Evolutionary conservation across 306 rosid species (phyloP).

Genomic region (Datisca glomerata): DNA sequence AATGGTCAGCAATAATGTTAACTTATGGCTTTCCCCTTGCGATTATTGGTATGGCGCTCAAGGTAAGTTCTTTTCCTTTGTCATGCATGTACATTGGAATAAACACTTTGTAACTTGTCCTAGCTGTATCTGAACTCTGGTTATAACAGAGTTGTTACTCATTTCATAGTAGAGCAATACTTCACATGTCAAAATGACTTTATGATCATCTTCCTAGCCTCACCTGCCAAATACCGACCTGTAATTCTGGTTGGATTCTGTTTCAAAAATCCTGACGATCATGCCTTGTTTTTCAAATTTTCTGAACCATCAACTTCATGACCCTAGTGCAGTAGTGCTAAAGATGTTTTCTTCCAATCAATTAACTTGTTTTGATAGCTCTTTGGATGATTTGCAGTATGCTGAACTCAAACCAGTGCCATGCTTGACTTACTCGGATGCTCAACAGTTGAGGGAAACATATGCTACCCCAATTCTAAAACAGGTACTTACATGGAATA

Average conservation of each 20-base stretch:
- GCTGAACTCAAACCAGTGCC: slow-evolving; percentile 98
- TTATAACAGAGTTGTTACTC: no score
- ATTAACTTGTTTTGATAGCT: slow-evolving; percentile 1
- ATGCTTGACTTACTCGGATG: slow-evolving; percentile 75
- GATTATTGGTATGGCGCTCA: slow-evolving; percentile 97
- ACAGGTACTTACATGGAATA: slow-evolving; percentile 45
- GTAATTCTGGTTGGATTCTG: not conserved
- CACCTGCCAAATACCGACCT: no score
- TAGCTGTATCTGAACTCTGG: not conserved
- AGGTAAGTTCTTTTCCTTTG: slow-evolving; percentile 34
- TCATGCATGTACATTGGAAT: not conserved
- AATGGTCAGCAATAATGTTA: slow-evolving; percentile 94
- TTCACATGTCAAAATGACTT: no score
- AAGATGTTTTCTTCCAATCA: not conserved
- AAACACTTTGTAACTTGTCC: not conserved
- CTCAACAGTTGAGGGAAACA: slow-evolving; percentile 53
- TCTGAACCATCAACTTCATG: not conserved
- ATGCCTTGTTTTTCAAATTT: not conserved
- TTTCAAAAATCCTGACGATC: not conserved
- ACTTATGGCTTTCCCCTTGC: slow-evolving; percentile 99
- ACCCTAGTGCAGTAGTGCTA: not conserved
- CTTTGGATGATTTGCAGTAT: slow-evolving; percentile 47
- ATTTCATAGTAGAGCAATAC: no score
- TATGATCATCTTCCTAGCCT: no score
- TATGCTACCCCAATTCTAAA: slow-evolving; percentile 78